Evolutionary conservation across 1,284 basidiomycete genomes (phyloP), one percentile per base, ranked within the genome.

Genomic region (Malassezia cuniculi): DNA sequence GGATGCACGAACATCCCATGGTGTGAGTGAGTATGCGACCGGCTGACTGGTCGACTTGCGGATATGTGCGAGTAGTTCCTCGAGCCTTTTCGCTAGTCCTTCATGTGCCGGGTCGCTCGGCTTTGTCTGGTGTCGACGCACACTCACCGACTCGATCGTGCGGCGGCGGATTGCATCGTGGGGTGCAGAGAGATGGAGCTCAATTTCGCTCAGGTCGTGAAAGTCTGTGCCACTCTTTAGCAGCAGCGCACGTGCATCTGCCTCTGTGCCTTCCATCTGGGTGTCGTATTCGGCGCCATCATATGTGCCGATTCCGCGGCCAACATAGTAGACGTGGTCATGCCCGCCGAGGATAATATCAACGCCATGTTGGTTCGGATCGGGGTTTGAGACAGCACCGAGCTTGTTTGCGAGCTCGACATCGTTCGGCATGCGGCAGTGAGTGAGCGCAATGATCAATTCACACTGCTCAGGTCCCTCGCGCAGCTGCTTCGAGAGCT

Each of bases 211-310:
- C 18, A 90, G 70, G 50, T 90, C 85, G 22, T 82, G 76, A 66
- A 93, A 93, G 68, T 93, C 85, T 5, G 81, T 84, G 5, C 86
- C 86, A 50, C 81, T 85, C 68, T 93, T 93, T 52, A 87, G 69
- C 11, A 84, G 43, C 33, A 64, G 57, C 15, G 43, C 37, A 2
- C 4, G 24, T 2, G 76, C 56, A 60, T 90, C 86, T 11, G 72
- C 72, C 57, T 83, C 79, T 2, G 79, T 77, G 9, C 85, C 85
- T 2, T 82, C 73, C 31, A 54, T 50, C 10, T 75, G 73, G 5
- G 71, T 64, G 0, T 70, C 69, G 14, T 75, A 68, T 43, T 82
- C 75, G 45, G 78, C 81, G 27, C 76, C 76, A 19, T 83, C 75
- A 82, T 82, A 90, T 3, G 70, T 62, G 14, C 72, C 73, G 1